These are phyloP conservation scores for Acer saccharum DNA, from an alignment of 345 rosid species.

Conservation along the genomic window DNA sequence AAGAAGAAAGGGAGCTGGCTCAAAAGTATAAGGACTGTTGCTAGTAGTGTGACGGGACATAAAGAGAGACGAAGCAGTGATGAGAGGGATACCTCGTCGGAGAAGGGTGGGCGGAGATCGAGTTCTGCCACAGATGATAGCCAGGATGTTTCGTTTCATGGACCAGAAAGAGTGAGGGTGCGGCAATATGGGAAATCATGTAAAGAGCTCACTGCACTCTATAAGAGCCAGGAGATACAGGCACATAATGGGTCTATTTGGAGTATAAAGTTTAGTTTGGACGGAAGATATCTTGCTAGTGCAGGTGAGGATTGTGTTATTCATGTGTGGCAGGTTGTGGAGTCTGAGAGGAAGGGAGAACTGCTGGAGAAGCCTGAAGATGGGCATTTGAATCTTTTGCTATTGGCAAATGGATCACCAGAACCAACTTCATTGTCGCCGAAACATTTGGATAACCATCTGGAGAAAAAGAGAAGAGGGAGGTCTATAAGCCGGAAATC, in stretches of 20 bases:
- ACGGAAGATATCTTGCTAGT: slow-evolving; percentile 92
- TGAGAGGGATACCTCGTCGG: slow-evolving; percentile 87
- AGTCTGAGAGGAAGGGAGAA: slow-evolving; percentile 82
- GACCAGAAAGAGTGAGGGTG: slow-evolving; percentile 84
- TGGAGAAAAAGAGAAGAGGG: slow-evolving; percentile 77
- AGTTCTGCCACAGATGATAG: slow-evolving; percentile 97
- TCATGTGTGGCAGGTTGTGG: slow-evolving; percentile 82
- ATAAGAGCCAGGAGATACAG: slow-evolving; percentile 89
- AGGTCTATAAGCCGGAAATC: slow-evolving; percentile 79
- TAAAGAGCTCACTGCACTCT: slow-evolving; percentile 82
- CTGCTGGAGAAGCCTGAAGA: slow-evolving; percentile 81
- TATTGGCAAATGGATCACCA: slow-evolving; percentile 73
- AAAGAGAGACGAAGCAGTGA: slow-evolving; percentile 91
- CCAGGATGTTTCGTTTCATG: slow-evolving; percentile 84
- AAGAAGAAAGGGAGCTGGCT: slow-evolving; percentile 88
- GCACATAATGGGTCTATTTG: slow-evolving; percentile 94
- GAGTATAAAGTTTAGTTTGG: slow-evolving; percentile 94
- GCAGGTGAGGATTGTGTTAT: slow-evolving; percentile 95
- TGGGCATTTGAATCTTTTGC: slow-evolving; percentile 53
- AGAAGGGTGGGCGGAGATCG: slow-evolving; percentile 87
- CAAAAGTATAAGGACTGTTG: slow-evolving; percentile 74
- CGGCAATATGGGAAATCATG: slow-evolving; percentile 78
- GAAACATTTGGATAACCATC: slow-evolving; percentile 37
- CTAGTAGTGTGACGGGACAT: slow-evolving; percentile 55
- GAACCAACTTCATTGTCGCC: slow-evolving; percentile 70